Evolutionary conservation across 2,329 filamentous ascomycete genomes (phyloP).

Genomic region (Malbranchea zuffiana): DNA sequence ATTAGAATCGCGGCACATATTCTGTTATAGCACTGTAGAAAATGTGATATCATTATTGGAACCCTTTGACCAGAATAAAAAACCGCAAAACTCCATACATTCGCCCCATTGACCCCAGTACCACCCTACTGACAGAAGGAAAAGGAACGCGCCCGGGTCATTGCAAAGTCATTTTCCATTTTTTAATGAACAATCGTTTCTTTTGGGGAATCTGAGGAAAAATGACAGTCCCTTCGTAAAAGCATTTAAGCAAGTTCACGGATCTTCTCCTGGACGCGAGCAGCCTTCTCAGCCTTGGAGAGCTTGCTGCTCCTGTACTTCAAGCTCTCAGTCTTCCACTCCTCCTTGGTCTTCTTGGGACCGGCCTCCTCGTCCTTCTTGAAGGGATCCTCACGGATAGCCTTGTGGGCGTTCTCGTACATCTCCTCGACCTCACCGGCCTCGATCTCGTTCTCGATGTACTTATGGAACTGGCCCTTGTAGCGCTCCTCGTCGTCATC

Average conservation of each 20-base stretch:
- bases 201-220: neutral
- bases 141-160: constrained; percentile 5
- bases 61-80: constrained; percentile 7
- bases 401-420: constrained; percentile 87
- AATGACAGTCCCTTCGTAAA: constrained; percentile 6
- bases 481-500: constrained; percentile 99
- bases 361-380: constrained; percentile 70
- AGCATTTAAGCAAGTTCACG: constrained; percentile 53
- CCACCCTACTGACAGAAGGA: constrained; percentile 7
- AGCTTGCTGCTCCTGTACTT: constrained; percentile 75
- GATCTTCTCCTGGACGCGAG: constrained; percentile 84
- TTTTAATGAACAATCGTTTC: constrained; percentile 1
- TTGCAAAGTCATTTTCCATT: constrained; percentile 7
- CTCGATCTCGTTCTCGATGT: constrained; percentile 94
- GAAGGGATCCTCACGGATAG: constrained; percentile 95
- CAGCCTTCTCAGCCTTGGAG: constrained; percentile 69
- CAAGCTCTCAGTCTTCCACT: constrained; percentile 91
- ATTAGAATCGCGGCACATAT: too few relatives aligned
- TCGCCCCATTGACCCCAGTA: constrained; percentile 4
- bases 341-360: constrained; percentile 91
- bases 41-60: constrained; percentile 7
- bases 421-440: constrained; percentile 94
- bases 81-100: constrained; percentile 6
- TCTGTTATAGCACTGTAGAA: too few relatives aligned
- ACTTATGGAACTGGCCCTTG: constrained; percentile 95